Base-by-base conservation (phyloP, 805 yeast genomes). In the Lachancea cidri region DNA sequence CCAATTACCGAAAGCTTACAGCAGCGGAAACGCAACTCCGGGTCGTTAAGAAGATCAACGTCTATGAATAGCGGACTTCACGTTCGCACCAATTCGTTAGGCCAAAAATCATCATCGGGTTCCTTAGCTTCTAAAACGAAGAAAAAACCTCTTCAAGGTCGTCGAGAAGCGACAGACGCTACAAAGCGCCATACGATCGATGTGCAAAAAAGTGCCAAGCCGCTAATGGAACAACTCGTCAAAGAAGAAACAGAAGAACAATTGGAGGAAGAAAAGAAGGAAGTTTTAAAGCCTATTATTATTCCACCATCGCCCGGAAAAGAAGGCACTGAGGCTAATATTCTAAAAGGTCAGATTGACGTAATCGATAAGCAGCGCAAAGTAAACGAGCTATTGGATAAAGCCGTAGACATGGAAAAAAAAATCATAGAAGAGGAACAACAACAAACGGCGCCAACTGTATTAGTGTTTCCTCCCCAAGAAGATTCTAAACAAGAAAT, bases 1-100 rank as follows among this genome's bases (percentile, higher is more conserved):
- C 85, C 87, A 0, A 72, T 71, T 9, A 60, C 56, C 17, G 52
- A 46, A 11, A 58, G 53, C 32, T 51, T 45, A 16, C 46, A 45
- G 6, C 54, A 48, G 14, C 49, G 52, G 14, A 43, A 41, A 13
- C 35, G 49, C 17, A 43, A 45, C 16, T 36, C 52, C 8, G 35
- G 38, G 16, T 18, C 30, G 27, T 38, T 45, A 5, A 41, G 49
- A 39, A 45, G 49, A 31, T 41, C 52, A 3, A 42, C 48, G 3
- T 50, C 54, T 25, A 24, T 41, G 38, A 36, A 34, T 24, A 37
- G 44, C n/a, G 47, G 44, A 18, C 19, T 44, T 22, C 9, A 22
- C 9, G 34, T 38, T 3, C 40, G 41, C 35, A 43, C 25, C 27
- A 35, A 37, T 13, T 35, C 41, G 7, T 30, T 41, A 30, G 32